Conservation (phyloP, 495 filamentous ascomycete genomes). For the Amniculicola lignicola region DNA sequence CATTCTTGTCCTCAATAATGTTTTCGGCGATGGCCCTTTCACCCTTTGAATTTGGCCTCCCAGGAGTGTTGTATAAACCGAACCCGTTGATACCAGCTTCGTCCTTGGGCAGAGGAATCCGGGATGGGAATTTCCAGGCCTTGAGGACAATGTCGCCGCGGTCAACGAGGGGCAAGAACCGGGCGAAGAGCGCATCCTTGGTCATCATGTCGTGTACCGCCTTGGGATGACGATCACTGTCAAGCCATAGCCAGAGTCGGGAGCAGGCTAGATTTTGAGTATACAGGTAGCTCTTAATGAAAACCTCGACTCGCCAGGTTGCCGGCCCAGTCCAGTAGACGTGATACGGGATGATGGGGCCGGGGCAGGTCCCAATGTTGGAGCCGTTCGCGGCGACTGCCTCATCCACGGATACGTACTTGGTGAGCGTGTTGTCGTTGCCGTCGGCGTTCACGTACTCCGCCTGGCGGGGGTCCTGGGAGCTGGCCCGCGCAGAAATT, state of each 20-base stretch:
- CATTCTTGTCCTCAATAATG: slow-evolving; percentile 46
- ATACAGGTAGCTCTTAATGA: slow-evolving; percentile 57
- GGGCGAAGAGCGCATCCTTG: slow-evolving; percentile 50
- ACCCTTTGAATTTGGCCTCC: slow-evolving; percentile 42
- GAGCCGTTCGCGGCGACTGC: slow-evolving; percentile 37
- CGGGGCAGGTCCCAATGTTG: slow-evolving; percentile 48
- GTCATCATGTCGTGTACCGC: slow-evolving; percentile 51
- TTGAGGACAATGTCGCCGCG: slow-evolving; percentile 53
- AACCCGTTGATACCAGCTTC: slow-evolving; percentile 43
- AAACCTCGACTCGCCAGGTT: slow-evolving; percentile 57
- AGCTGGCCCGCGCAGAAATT: slow-evolving; percentile 40
- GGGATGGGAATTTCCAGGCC: slow-evolving; percentile 52
- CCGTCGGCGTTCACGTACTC: slow-evolving; percentile 47
- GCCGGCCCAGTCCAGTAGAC: slow-evolving; percentile 59
- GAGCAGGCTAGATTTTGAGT: slow-evolving; percentile 57
- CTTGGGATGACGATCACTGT: slow-evolving; percentile 48
- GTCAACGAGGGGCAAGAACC: slow-evolving; percentile 53
- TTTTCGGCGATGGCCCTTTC: slow-evolving; percentile 50
- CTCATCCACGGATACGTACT: slow-evolving; percentile 37
- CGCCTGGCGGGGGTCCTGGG: slow-evolving; percentile 44
- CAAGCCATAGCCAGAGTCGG: slow-evolving; percentile 54
- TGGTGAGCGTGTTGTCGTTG: slow-evolving; percentile 41
- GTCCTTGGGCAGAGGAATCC: slow-evolving; percentile 51
- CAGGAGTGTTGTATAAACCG: slow-evolving; percentile 45
- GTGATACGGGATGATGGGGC: slow-evolving; percentile 56